Evolutionary conservation across 169 alveolate species (phyloP).

Genomic region (Babesia bovis): DNA sequence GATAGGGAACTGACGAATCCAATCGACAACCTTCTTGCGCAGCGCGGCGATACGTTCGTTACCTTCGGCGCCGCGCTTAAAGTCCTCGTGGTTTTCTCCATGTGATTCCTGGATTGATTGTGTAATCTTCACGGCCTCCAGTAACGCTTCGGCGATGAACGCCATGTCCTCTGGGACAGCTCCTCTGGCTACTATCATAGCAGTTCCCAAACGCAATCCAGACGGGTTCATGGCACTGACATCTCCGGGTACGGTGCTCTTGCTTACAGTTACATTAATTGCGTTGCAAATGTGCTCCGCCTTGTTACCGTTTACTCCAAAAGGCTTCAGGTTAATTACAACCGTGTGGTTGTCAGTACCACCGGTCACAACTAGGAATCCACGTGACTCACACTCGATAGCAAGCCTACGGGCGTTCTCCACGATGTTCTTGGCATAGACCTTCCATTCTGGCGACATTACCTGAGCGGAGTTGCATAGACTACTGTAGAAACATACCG

Average conservation of each 20-base stretch:
- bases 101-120: constrained; percentile 57
- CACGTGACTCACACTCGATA: constrained; percentile 71
- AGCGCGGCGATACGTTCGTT: constrained; percentile 45
- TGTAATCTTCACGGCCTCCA: constrained; percentile 68
- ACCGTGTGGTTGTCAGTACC: constrained; percentile 94
- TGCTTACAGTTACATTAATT: constrained; percentile 81
- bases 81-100: constrained; percentile 69
- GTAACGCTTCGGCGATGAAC: constrained; percentile 71
- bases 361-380: constrained; percentile 77
- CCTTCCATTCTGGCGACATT: constrained; percentile 73
- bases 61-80: constrained; percentile 61
- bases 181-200: constrained; percentile 93
- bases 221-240: constrained; percentile 85
- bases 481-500: constrained; percentile 65
- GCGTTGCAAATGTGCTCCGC: constrained; percentile 84
- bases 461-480: constrained; percentile 8
- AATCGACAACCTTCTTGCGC: constrained; percentile 64
- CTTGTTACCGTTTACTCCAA: constrained; percentile 84
- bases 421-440: constrained; percentile 74
- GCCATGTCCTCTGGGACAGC: constrained; percentile 84
- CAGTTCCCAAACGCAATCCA: constrained; percentile 93
- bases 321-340: constrained; percentile 83
- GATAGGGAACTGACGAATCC: constrained; percentile 68
- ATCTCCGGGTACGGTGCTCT: constrained; percentile 86
- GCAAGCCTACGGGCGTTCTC: constrained; percentile 83